Percentiles rank a stretch among this genome's conserved stretches.
Conservation (phyloP, 495 filamentous ascomycete species). For the Aspergillus leporis region DNA sequence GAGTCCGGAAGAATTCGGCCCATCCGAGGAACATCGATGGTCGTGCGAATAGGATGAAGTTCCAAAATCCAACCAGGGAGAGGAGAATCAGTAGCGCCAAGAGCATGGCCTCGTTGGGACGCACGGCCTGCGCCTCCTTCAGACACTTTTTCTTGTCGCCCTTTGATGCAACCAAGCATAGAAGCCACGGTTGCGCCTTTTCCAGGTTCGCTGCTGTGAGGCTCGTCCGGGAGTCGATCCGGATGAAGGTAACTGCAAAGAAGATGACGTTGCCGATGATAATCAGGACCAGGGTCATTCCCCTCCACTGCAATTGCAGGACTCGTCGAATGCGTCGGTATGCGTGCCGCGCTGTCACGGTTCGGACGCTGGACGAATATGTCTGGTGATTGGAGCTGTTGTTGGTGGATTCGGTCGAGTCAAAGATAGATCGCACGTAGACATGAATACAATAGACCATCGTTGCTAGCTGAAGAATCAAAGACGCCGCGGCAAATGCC, state of each 20-base stretch:
- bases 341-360: constrained; percentile 82
- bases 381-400: constrained; percentile 74
- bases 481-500: constrained; percentile 71
- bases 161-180: constrained; percentile 59
- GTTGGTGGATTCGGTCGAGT: constrained; percentile 61
- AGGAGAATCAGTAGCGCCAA: constrained; percentile 80
- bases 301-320: constrained; percentile 91
- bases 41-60: constrained; percentile 76
- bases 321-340: constrained; percentile 83
- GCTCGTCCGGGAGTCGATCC: constrained; percentile 69
- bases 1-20: constrained; percentile 60
- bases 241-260: constrained; percentile 87
- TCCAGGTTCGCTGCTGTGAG: constrained; percentile 51
- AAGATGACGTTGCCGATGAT: constrained; percentile 89
- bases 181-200: constrained; percentile 66
- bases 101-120: constrained; percentile 72
- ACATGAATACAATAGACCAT: constrained; percentile 95
- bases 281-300: constrained; percentile 80
- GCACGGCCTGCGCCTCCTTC: constrained; percentile 44
- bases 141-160: constrained; percentile 70
- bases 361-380: constrained; percentile 76
- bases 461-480: constrained; percentile 79
- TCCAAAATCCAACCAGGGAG: constrained; percentile 83
- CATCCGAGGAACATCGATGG: constrained; percentile 82
- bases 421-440: constrained; percentile 80